Percentiles rank a stretch among this genome's conserved stretches.
These are phyloP conservation scores for Endogone sp. DNA, from an alignment of 192 early-diverging fungal genomes.

Conservation along the genomic window DNA sequence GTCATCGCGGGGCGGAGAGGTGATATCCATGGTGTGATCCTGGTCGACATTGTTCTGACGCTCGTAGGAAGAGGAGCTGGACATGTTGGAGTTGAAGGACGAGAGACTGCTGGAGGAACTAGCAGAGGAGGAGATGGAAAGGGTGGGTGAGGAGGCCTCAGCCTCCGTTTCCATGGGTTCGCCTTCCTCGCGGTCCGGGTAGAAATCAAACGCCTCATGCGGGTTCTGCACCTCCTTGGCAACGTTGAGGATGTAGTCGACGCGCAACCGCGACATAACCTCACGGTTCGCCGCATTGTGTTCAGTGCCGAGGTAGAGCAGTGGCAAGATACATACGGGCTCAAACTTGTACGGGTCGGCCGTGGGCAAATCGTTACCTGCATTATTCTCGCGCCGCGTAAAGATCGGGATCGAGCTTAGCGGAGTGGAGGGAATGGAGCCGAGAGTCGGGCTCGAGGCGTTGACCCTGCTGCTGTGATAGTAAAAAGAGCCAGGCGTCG, in stretches of 20 bases:
- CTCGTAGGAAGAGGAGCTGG: background rate
- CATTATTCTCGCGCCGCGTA: background rate
- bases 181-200: background rate
- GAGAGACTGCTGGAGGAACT: background rate
- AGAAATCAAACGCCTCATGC: background rate
- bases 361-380: background rate
- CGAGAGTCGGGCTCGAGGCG: background rate
- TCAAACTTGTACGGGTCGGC: slow-evolving; percentile 44
- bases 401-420: background rate
- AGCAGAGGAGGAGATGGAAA: background rate
- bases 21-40: background rate
- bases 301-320: slow-evolving; percentile 65
- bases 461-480: background rate
- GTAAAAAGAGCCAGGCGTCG: background rate
- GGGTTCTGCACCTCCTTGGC: slow-evolving; percentile 62
- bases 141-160: background rate
- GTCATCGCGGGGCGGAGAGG: background rate
- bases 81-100: slow-evolving; percentile 3
- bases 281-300: slow-evolving; percentile 53
- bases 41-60: background rate
- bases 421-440: background rate
- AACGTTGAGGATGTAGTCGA: slow-evolving; percentile 70
- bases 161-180: background rate
- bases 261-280: slow-evolving; percentile 39
- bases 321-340: slow-evolving; percentile 60